Conservation (phyloP, 352 stramenopile species). For the Stramenopiles sp. region DNA sequence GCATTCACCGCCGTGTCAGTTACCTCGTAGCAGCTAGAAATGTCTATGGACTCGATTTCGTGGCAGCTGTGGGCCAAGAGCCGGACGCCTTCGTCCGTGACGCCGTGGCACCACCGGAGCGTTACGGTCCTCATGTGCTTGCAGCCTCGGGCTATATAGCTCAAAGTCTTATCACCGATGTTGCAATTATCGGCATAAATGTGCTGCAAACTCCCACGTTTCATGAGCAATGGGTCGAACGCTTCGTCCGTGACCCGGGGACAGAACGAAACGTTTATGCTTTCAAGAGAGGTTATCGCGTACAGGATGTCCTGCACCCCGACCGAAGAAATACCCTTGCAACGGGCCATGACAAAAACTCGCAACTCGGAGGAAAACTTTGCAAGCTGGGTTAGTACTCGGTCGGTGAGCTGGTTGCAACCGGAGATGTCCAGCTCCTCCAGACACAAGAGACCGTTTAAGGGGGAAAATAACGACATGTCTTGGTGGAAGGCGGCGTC, state of each 20-base stretch:
- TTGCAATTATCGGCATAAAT: constrained; percentile 5
- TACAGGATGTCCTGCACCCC: background rate
- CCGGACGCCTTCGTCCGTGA: background rate
- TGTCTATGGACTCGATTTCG: background rate
- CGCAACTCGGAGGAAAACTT: background rate
- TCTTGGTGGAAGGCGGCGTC: background rate
- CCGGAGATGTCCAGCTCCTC: background rate
- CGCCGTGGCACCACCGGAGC: background rate
- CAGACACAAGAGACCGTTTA: background rate
- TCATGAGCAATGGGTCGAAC: background rate
- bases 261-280: background rate
- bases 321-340: background rate
- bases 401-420: background rate
- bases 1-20: background rate
- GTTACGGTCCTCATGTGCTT: background rate
- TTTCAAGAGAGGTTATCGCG: background rate
- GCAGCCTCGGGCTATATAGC: background rate
- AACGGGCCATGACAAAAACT: background rate
- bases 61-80: background rate
- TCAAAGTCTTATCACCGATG: background rate
- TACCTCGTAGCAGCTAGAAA: background rate
- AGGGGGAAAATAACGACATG: background rate
- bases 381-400: background rate
- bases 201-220: background rate
- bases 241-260: background rate